A percentile compares a stretch with the other conserved stretches of the same genome.
These are phyloP conservation scores for Porphyrellus cyaneotinctus DNA, from an alignment of 768 basidiomycete species.

Conservation along the genomic window DNA sequence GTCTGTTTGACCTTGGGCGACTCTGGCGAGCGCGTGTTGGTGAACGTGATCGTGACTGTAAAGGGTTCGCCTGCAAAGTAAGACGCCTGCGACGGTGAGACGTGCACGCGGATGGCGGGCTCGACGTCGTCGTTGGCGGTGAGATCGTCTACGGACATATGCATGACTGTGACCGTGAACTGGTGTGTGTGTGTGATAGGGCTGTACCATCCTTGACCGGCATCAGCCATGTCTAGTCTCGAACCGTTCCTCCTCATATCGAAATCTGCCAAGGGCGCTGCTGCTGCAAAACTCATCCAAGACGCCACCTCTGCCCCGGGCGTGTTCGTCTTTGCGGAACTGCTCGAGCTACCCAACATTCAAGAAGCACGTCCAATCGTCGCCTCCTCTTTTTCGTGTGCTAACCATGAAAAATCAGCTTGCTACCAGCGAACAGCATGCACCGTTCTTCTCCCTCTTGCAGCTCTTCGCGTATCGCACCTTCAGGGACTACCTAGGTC, in stretches of 20 bases:
- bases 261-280: constrained; percentile 88
- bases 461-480: constrained; percentile 90
- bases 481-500: constrained; percentile 78
- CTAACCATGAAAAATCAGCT: constrained; percentile 50
- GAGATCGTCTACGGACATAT: constrained; percentile 21
- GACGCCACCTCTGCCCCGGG: constrained; percentile 88
- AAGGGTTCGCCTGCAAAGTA: constrained; percentile 93
- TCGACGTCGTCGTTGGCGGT: constrained; percentile 30
- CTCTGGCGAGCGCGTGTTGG: constrained; percentile 65
- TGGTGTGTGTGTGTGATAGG: too few relatives aligned
- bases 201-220: too few relatives aligned
- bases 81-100: constrained; percentile 78
- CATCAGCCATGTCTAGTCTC: constrained; percentile 43
- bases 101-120: constrained; percentile 60
- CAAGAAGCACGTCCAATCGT: constrained; percentile 58
- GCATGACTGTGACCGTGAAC: too few relatives aligned
- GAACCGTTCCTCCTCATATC: constrained; percentile 92
- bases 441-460: constrained; percentile 59
- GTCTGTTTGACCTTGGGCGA: constrained; percentile 33
- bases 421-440: constrained; percentile 56
- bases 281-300: constrained; percentile 82
- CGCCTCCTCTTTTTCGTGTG: neutral
- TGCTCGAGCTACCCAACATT: constrained; percentile 78
- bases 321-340: constrained; percentile 88
- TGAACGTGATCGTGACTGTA: constrained; percentile 80